Evolutionary conservation across 2,329 filamentous ascomycete genomes (phyloP).

Genomic region (Pestalotiopsis sp.): DNA sequence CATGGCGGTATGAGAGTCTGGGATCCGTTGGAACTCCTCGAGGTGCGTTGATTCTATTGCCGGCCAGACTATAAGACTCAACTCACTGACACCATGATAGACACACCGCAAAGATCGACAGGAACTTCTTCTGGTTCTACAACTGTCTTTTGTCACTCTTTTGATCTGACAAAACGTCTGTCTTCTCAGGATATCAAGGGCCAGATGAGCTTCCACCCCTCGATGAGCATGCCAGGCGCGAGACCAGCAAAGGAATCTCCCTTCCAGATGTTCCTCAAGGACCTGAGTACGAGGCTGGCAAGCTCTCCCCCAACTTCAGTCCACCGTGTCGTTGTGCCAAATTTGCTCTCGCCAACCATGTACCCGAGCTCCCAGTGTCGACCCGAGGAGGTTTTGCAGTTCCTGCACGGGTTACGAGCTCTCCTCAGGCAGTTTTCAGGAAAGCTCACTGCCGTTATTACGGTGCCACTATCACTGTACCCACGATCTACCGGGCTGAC

Average conservation of each 20-base stretch:
- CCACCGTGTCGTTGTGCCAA: constrained; percentile 85
- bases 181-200: constrained; percentile 51
- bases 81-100: constrained; percentile 20
- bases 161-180: constrained; percentile 72
- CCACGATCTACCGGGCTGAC: constrained; percentile 76
- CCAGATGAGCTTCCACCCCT: constrained; percentile 54
- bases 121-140: constrained; percentile 22
- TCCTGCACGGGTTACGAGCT: constrained; percentile 77
- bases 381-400: constrained; percentile 77
- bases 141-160: constrained; percentile 69
- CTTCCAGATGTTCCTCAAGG: constrained; percentile 66
- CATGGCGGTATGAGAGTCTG: constrained; percentile 92
- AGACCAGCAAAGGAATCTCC: constrained; percentile 43
- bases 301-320: constrained; percentile 62
- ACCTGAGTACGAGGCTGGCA: constrained; percentile 58
- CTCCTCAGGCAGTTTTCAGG: constrained; percentile 70
- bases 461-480: constrained; percentile 79
- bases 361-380: constrained; percentile 72
- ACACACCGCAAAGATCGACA: constrained; percentile 24
- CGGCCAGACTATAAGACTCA: not conserved
- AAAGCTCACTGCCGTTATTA: constrained; percentile 72
- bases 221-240: constrained; percentile 25
- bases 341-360: constrained; percentile 81
- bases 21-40: constrained; percentile 69
- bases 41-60: constrained; percentile 53